These are phyloP conservation scores for Penicillium desertorum DNA, from an alignment of 495 filamentous ascomycete genomes.

Conservation along the genomic window DNA sequence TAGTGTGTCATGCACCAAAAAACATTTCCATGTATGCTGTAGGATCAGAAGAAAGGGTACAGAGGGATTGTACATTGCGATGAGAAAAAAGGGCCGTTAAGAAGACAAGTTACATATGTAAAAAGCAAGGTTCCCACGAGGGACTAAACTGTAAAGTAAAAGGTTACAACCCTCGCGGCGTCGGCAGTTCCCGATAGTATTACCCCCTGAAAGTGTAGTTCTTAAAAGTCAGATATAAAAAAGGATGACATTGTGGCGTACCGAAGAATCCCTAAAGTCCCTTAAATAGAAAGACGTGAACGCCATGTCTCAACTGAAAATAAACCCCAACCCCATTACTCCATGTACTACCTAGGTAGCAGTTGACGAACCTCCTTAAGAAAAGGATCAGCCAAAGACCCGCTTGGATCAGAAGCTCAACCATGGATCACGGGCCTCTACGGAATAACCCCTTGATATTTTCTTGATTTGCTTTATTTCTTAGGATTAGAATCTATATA, in stretches of 20 bases:
- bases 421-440: neutral
- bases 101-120: neutral
- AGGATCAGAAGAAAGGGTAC: too few species aligned
- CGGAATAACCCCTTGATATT: neutral
- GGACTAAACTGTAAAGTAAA: neutral
- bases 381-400: neutral
- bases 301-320: slow-evolving; percentile 7
- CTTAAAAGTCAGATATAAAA: too few species aligned
- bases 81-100: neutral
- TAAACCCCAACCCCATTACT: neutral
- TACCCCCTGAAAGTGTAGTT: slow-evolving; percentile 1
- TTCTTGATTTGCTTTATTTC: too few species aligned
- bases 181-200: slow-evolving; percentile 1
- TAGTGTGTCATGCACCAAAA: neutral
- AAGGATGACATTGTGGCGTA: slow-evolving; percentile 13
- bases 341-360: too few species aligned
- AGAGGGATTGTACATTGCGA: too few species aligned
- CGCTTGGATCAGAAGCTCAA: neutral
- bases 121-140: neutral
- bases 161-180: neutral
- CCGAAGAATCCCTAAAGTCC: neutral
- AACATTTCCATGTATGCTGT: too few species aligned
- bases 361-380: neutral
- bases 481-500: too few species aligned
- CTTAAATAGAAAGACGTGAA: neutral